These are phyloP conservation scores for Agrocybe praecox DNA, from an alignment of 768 basidiomycete species.

Conservation along the genomic window DNA sequence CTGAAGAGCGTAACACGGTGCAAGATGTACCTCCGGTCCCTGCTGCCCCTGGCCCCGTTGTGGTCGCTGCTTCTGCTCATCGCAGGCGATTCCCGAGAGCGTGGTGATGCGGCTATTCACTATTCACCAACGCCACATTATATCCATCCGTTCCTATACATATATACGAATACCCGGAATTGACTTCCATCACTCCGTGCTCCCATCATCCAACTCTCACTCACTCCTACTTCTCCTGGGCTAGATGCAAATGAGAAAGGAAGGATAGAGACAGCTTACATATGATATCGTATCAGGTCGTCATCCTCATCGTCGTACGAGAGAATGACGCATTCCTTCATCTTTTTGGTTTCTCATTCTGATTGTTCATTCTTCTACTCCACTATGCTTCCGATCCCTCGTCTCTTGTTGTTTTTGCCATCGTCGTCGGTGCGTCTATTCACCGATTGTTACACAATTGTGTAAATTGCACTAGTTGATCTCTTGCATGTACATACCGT, in stretches of 20 bases:
- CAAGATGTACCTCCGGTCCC: neutral
- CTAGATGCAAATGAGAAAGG: neutral
- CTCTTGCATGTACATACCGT: neutral
- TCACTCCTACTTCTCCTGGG: neutral
- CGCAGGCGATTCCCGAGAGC: neutral
- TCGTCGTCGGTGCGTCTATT: neutral
- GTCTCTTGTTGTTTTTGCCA: neutral
- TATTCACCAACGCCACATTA: no score
- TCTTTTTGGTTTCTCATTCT: neutral
- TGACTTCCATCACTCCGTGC: conserved; percentile 10
- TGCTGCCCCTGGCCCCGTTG: neutral
- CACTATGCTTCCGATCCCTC: neutral
- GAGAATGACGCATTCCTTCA: neutral
- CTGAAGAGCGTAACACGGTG: neutral
- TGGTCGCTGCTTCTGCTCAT: neutral
- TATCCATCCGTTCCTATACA: neutral
- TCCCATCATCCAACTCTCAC: neutral
- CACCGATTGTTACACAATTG: neutral
- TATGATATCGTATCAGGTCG: no score
- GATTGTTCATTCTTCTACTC: neutral
- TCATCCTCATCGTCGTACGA: neutral
- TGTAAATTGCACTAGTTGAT: no score
- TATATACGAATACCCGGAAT: conserved; percentile 13
- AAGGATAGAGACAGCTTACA: no score
- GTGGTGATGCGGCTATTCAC: neutral